Evolutionary conservation across 306 rosid genomes (phyloP), one percentile per base, ranked within the genome.

Genomic region (Quercus wislizeni): DNA sequence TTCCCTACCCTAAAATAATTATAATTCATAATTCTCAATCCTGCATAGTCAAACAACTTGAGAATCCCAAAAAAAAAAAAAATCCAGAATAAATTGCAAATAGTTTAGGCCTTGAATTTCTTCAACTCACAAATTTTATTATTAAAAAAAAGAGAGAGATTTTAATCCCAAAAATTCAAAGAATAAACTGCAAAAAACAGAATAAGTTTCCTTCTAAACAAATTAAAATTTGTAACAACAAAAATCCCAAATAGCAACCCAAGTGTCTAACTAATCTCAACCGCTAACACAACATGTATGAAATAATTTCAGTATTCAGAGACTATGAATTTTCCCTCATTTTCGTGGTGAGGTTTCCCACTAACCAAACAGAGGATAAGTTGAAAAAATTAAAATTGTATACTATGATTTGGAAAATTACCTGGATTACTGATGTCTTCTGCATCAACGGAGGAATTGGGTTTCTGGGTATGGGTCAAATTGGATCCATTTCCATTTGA

Each of bases 341-440:
- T 63, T 65, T 65, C 49, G 18, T 13, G 12, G 43, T 7, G 46
- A 38, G 11, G 27, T 35, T 61, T 52, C 27, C 8, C 25, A 17
- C 23, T 5, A 10, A 75, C 7, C 38, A 30, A 72, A 10, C 30
- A 33, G 25, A 79, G 10, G 9, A 6, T 28, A 72, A 1, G 20
- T 35, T 11, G 41, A 5, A 55, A 58, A 31, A 12, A 12, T 5
- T 23, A 12, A 13, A 59, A 23, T 59, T 12, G 31, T 10, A 59
- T 11, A 23, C 4, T 11, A 9, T 13, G 21, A 23, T 1, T 33
- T 1, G 15, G 17, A 49, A 49, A 13, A 49, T 76, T 78, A 87
- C 91, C 91, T 77, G 78, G 85, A 54, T 85, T 75, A 80, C 71
- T 85, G 19, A 80, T 77, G 6, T 83, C 82, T 21, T 78, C 76